Evolutionary conservation across 371 early-diverging fungal species (phyloP), one percentile per base, ranked within the genome.

Genomic region (Rhizopus sp.): DNA sequence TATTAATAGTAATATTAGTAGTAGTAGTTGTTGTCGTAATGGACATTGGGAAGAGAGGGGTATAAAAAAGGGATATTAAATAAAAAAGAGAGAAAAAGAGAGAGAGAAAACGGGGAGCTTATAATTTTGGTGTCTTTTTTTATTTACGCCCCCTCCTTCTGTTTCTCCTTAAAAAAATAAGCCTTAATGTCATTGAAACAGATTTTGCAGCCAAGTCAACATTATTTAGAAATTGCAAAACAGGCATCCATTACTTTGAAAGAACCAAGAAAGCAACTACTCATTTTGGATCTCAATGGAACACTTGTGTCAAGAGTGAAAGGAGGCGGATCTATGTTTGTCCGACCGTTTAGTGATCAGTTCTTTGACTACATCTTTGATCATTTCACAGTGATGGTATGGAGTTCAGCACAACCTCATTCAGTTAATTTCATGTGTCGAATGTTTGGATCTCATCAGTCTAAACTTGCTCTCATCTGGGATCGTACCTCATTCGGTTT

Each of bases 251-350:
- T 48, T 29, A 50, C 46, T 16, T 51, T 52, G 4, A 37, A 52
- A 15, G 35, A 50, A 31, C 50, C 57, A 12, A 63, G 29, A 13
- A 38, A 66, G 15, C 71, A 80, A 54, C 59, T 90, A 7, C 57
- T 91, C 15, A 82, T 91, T 16, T 68, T 90, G 4, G 92, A 91
- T 60, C 73, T 91, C 29, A 91, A 91, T 59, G 92, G 92, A 2
- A 87, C 91, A 0, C 62, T 91, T 38, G 78, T 89, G 12, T 77
- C 72, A 10, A 68, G 87, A 13, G 42, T 56, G 3, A 63, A 57
- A 6, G 16, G 35, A 23, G 59, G 63, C 30, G 50, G 60, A 30
- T 55, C 66, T 4, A 75, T 86, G 64, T 77, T 68, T 50, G 55
- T 65, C 1, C 81, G 91, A 1, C 91, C 91, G 0, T 64, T 81